Conservation (phyloP, 257 asterid species). For the Solanum phureja region DNA sequence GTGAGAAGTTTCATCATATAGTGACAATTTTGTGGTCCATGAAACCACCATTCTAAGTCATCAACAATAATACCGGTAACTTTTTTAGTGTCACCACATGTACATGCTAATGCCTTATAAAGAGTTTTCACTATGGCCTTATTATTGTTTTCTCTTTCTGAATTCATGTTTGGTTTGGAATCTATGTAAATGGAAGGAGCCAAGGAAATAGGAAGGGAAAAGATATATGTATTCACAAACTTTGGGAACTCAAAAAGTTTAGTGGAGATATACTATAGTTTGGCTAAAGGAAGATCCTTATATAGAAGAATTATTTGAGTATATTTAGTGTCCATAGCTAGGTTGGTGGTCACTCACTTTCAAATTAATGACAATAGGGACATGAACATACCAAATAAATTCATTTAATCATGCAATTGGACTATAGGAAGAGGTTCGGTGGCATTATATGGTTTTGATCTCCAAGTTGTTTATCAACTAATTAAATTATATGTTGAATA, state of each 20-base stretch:
- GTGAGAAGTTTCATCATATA: conserved; percentile 68
- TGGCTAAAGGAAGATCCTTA: background rate
- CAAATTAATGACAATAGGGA: background rate
- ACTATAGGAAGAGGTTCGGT: background rate
- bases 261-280: background rate
- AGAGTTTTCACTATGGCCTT: conserved; percentile 37
- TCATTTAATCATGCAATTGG: background rate
- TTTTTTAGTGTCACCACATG: conserved; percentile 9
- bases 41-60: conserved; percentile 97
- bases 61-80: conserved; percentile 24
- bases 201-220: background rate
- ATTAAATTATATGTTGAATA: background rate
- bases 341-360: background rate
- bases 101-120: conserved; percentile 38
- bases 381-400: background rate
- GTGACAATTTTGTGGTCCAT: conserved; percentile 86
- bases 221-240: background rate
- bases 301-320: background rate
- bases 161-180: background rate
- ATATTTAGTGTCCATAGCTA: background rate
- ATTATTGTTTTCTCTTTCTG: conserved; percentile 20
- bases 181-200: background rate
- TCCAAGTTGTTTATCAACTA: background rate
- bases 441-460: background rate
- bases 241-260: background rate